Evolutionary conservation across 2,329 filamentous ascomycete species (phyloP).

Genomic region (Aschersonia sp.): DNA sequence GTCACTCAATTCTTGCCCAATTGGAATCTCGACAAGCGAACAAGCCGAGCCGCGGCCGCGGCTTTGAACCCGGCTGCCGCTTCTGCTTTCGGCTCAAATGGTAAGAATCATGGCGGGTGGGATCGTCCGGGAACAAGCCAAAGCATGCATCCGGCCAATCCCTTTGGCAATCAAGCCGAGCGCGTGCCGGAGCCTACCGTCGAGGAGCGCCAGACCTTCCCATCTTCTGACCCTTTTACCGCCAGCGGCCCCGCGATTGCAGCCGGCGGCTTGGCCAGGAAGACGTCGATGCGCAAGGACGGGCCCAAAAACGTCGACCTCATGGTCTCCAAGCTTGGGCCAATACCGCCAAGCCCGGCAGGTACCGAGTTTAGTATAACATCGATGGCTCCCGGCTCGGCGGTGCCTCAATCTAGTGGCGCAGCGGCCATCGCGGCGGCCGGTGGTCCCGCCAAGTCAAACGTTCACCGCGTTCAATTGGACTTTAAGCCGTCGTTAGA

Average conservation of each 20-base stretch:
- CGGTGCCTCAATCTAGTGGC: conserved; percentile 19
- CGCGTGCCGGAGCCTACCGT: conserved; percentile 26
- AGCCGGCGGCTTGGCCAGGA: conserved; percentile 29
- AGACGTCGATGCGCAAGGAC: conserved; percentile 41
- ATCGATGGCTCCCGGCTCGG: conserved; percentile 33
- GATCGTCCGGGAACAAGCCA: conserved; percentile 31
- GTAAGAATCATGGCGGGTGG: conserved; percentile 24
- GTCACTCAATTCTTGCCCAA: conserved; percentile 71
- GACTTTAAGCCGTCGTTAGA: conserved; percentile 88
- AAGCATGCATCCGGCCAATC: conserved; percentile 46
- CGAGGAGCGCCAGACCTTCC: conserved; percentile 13
- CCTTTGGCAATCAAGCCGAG: conserved; percentile 53
- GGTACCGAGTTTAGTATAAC: conserved; percentile 48
- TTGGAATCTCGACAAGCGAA: conserved; percentile 31
- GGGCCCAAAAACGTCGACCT: conserved; percentile 37
- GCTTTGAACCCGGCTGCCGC: conserved; percentile 18
- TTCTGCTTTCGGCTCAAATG: conserved; percentile 4
- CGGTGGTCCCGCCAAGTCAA: conserved; percentile 40
- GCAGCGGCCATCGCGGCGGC: conserved; percentile 48
- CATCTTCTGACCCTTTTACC: conserved; percentile 15
- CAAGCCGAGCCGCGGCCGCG: conserved; percentile 32
- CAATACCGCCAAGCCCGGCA: conserved; percentile 41
- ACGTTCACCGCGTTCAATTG: conserved; percentile 84
- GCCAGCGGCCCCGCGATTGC: conserved; percentile 23
- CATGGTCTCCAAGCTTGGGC: conserved; percentile 25